Percentiles rank a stretch among this genome's conserved stretches.
Conservation (phyloP, 148 eudicot species). For the Pharnaceum exiguum region DNA sequence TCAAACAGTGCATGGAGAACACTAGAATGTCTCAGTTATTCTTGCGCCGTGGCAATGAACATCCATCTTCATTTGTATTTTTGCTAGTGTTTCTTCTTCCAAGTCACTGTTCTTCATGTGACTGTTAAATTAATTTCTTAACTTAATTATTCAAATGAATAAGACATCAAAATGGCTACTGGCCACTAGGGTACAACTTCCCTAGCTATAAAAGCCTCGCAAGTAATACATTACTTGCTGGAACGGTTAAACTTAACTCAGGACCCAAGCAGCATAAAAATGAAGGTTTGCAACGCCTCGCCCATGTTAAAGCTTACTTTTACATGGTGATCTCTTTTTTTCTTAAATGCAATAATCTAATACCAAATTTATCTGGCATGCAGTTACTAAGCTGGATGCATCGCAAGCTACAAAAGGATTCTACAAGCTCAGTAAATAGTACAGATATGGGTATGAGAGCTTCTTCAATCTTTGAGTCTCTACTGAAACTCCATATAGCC, state of each 20-base stretch:
- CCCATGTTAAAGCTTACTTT: background rate
- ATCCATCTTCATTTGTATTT: constrained; percentile 16
- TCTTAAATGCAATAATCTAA: no score
- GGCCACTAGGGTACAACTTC: constrained; percentile 3
- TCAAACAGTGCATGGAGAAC: background rate
- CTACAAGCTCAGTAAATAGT: constrained; percentile 31
- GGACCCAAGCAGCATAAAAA: constrained; percentile 16
- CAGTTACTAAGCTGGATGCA: constrained; percentile 84
- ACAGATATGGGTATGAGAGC: constrained; percentile 40
- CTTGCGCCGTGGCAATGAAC: constrained; percentile 14
- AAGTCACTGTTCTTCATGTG: constrained; percentile 15
- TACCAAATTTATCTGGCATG: constrained; percentile 18
- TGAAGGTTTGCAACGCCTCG: constrained; percentile 29
- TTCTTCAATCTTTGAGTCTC: background rate
- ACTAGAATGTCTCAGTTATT: constrained; percentile 15
- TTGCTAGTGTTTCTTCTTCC: constrained; percentile 16
- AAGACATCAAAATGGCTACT: background rate
- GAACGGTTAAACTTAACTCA: background rate
- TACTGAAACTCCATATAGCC: no score
- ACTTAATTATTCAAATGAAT: constrained; percentile 10
- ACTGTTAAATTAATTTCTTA: background rate
- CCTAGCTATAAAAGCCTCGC: constrained; percentile 13
- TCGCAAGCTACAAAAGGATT: constrained; percentile 37
- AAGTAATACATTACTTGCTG: background rate
- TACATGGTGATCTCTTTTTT: no score